These are phyloP conservation scores for Mycogone perniciosa DNA, from an alignment of 2,329 filamentous ascomycete genomes.

Conservation along the genomic window DNA sequence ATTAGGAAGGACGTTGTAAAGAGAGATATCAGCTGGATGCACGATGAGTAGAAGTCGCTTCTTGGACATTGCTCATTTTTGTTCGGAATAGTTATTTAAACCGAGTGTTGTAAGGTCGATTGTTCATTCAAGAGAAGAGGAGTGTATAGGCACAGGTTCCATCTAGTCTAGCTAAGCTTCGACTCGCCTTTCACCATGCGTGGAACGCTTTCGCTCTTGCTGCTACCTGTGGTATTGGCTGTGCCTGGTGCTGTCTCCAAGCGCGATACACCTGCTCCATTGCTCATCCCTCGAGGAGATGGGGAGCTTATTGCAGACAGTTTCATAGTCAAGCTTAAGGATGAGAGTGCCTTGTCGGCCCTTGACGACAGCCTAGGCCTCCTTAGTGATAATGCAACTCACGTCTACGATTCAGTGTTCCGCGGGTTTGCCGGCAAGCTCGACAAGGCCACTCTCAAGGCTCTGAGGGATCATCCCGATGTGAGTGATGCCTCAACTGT, in stretches of 20 bases:
- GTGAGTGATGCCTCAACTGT: background rate
- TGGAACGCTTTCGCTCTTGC: conserved; percentile 14
- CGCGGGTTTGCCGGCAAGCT: background rate
- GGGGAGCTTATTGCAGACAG: conserved; percentile 3
- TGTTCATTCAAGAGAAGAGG: background rate
- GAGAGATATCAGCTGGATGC: background rate
- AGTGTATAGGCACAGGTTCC: background rate
- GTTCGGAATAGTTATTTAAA: too few species aligned
- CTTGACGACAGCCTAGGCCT: background rate
- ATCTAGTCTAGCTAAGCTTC: too few species aligned
- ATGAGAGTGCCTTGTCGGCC: background rate
- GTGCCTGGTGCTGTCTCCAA: conserved; percentile 9
- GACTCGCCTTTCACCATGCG: conserved; percentile 5
- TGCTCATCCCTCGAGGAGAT: conserved; percentile 15
- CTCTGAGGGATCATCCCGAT: background rate
- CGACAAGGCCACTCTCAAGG: background rate
- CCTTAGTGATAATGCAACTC: background rate
- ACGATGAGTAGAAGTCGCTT: too few species aligned
- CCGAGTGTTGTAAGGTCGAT: too few species aligned
- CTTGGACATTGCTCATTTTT: too few species aligned
- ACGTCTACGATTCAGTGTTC: background rate
- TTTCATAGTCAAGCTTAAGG: conserved; percentile 1
- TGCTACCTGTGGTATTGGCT: conserved; percentile 17
- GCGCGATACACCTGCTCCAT: conserved; percentile 20
- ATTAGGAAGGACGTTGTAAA: background rate